Evolutionary conservation across 345 rosid genomes (phyloP), one percentile per base, ranked within the genome.

Genomic region (Gossypium longicalyx): DNA sequence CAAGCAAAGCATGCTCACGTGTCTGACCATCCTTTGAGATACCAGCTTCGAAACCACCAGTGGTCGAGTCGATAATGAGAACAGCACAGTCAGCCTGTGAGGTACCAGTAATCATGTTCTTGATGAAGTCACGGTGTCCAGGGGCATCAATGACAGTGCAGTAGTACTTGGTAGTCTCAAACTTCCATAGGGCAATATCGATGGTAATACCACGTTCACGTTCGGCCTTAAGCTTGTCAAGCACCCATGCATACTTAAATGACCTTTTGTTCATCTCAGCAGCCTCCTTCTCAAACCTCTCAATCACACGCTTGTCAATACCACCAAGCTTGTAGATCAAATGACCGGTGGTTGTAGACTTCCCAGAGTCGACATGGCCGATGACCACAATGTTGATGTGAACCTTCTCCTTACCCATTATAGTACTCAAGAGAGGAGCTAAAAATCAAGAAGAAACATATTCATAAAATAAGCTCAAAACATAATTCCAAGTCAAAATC

Each of bases 11-110:
- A 67, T 89, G 93, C 83, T 90, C 91, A 77, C 94, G 86, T 22
- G 95, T 90, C 90, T 90, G 95, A 9, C 95, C 95, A 77, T 90
- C 95, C 85, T 90, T 90, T 56, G 95, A 90, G 73, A 90, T 90
- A 82, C 95, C 95, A 69, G 93, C 95, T 54, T 90, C 95, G 44
- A 90, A 90, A 77, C 93, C 96, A 85, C 93, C 91, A 74, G 93
- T 90, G 77, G 96, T 89, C 60, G 96, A 90, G 75, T 90, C 96
- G 58, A 90, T 87, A 65, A 89, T 90, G 4, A 90, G 91, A 47
- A 90, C 88, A 67, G 93, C 95, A 73, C 95, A 90, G 64, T 90
- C 93, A 10, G 91, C 95, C 87, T 90, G 92, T 17, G 95, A 90
- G 66, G 92, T 90, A 65, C 92, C 95, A 1, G 89, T 90, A 45